Evolutionary conservation across 305 asterid species (phyloP).

Genomic region (Solanum hybrid): DNA sequence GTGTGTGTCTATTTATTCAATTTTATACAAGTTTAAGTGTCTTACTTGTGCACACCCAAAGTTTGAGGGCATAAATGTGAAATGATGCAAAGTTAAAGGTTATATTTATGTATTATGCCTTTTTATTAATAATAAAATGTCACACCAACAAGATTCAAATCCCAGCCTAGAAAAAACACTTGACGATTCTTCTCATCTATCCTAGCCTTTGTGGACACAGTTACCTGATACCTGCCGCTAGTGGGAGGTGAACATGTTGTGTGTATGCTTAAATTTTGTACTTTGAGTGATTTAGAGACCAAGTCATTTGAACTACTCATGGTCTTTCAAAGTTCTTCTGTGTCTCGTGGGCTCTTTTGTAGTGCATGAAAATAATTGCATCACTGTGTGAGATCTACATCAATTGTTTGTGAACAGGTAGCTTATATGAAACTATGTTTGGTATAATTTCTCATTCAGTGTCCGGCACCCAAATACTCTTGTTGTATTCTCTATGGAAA

Average conservation of each 20-base stretch:
- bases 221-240: not conserved
- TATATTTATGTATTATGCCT: too few species aligned
- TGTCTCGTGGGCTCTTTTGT: not conserved
- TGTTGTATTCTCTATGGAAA: not conserved
- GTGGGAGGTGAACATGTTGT: not conserved
- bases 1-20: too few species aligned
- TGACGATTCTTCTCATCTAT: not conserved
- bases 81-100: too few species aligned
- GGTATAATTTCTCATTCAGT: not conserved
- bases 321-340: not conserved
- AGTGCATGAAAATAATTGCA: not conserved
- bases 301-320: not conserved
- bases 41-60: too few species aligned
- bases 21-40: too few species aligned
- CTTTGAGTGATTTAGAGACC: not conserved
- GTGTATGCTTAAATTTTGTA: not conserved
- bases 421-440: not conserved
- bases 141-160: not conserved
- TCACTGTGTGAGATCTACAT: not conserved
- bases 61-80: too few species aligned
- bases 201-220: not conserved
- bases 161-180: not conserved
- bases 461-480: not conserved
- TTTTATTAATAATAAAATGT: not conserved
- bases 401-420: not conserved